phyloP scores from a whole-genome alignment of 495 filamentous ascomycete species.

The Penicillium pulvis region DNA sequence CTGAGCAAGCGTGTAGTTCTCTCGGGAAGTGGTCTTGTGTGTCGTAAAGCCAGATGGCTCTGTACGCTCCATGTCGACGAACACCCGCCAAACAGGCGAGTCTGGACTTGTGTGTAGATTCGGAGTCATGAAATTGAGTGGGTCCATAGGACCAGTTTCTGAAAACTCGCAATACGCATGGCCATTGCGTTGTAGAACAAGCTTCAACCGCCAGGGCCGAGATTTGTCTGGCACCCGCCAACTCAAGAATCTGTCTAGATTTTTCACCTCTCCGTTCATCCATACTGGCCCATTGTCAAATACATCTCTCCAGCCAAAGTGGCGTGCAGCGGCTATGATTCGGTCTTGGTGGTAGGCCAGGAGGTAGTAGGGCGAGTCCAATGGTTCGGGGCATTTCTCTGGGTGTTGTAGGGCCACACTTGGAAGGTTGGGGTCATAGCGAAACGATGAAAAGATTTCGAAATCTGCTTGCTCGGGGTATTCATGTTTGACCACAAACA shows the following conservation, averaged over 20 bases:
- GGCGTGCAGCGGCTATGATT: slow-evolving; percentile 70
- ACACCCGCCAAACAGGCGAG: slow-evolving; percentile 44
- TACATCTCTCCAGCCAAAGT: slow-evolving; percentile 62
- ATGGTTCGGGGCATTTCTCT: slow-evolving; percentile 41
- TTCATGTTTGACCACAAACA: neutral
- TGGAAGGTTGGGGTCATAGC: slow-evolving; percentile 68
- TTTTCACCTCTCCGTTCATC: slow-evolving; percentile 31
- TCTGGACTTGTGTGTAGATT: slow-evolving; percentile 15
- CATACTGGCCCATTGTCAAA: slow-evolving; percentile 17
- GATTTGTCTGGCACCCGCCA: slow-evolving; percentile 36
- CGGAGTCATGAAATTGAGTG: slow-evolving; percentile 57
- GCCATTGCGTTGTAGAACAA: slow-evolving; percentile 54
- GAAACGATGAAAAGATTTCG: slow-evolving; percentile 71
- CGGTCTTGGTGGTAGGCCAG: slow-evolving; percentile 78
- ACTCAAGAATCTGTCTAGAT: slow-evolving; percentile 35
- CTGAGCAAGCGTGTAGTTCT: slow-evolving; percentile 66
- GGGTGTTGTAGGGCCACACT: slow-evolving; percentile 37
- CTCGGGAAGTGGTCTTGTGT: slow-evolving; percentile 73
- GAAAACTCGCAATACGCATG: slow-evolving; percentile 49
- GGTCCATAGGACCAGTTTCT: slow-evolving; percentile 49
- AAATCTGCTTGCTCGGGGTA: slow-evolving; percentile 35
- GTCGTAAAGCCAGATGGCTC: slow-evolving; percentile 64
- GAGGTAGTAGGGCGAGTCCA: slow-evolving; percentile 77
- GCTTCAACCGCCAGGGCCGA: slow-evolving; percentile 53
- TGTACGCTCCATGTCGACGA: slow-evolving; percentile 56